Evolutionary conservation across 345 rosid species (phyloP), one percentile per base, ranked within the genome.

Genomic region (Hypericum androsaemum): DNA sequence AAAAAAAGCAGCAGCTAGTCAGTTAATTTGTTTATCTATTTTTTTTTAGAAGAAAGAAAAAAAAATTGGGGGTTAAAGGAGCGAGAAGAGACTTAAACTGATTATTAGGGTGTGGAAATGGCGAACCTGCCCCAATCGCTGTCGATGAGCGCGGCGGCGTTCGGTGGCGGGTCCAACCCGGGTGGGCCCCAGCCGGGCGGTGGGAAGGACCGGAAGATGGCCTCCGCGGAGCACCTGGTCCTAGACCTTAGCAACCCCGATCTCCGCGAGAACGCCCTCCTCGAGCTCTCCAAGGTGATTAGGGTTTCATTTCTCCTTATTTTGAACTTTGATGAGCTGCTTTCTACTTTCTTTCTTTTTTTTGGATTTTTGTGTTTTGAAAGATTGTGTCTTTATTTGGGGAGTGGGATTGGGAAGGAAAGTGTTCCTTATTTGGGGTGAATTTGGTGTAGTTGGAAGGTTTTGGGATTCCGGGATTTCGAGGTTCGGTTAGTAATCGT

Each of bases 231-330:
- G 69, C 85, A 92, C 32, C 68, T 92, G 74, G 97, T 88, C 2
- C 94, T 88, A 64, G 95, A 92, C 54, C 90, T 88, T 39, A 78
- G 94, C 71, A 85, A 81, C 61, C 97, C 94, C 2, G 97, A 88
- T 69, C 95, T 85, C 71, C 81, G 95, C 47, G 97, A 88, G 53
- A 85, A 83, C 57, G 96, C 90, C 41, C 86, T 88, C 37, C 78
- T 79, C 36, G 88, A 83, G 54, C 79, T 74, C 53, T 76, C 86
- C 38, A 88, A 80, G 94, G 96, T 82, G 53, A 47, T 6, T 14
- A 28, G 6, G 7, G 37, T n/a, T n/a, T 10, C 56, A 28, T 0
- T 40, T 57, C 12, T 4, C 36, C 10, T 41, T 37, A 7, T 47
- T 8, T 7, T 7, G 17, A 10, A 0, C 43, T 50, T 51, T 42